A percentile compares a stretch with the other conserved stretches of the same genome.
phyloP scores from a whole-genome alignment of 2,329 filamentous ascomycete genomes.

The Colletotrichum phormii region DNA sequence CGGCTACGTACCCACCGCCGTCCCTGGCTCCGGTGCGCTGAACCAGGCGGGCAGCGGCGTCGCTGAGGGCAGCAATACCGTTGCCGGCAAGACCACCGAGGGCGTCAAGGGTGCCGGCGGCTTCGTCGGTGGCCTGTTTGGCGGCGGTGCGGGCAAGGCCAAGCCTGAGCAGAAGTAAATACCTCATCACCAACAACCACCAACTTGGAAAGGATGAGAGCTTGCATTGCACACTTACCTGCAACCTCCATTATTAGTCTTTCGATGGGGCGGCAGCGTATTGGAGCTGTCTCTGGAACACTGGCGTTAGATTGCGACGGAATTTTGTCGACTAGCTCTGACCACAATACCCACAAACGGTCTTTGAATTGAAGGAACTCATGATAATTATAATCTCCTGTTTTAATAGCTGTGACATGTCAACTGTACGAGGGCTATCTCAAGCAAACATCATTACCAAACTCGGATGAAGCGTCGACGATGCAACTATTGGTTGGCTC shows the following conservation, averaged over 20 bases:
- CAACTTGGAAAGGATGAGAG: neutral
- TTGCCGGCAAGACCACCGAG: conserved; percentile 41
- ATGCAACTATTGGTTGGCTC: neutral
- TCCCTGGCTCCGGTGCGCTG: conserved; percentile 44
- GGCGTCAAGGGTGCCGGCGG: conserved; percentile 46
- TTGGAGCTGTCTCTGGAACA: conserved; percentile 5
- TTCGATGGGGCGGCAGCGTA: neutral
- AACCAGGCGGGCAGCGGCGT: conserved; percentile 43
- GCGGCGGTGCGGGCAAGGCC: conserved; percentile 43
- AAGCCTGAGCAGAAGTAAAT: conserved; percentile 34
- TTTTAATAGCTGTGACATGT: neutral
- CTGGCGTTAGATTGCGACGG: neutral
- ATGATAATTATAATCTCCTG: neutral
- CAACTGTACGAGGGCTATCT: too few relatives aligned
- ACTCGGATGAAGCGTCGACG: neutral
- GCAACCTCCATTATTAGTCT: neutral
- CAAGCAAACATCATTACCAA: conserved; percentile 1
- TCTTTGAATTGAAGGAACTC: neutral
- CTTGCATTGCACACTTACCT: neutral
- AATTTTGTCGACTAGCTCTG: conserved; percentile 5
- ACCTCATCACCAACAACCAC: neutral
- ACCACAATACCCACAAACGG: conserved; percentile 25
- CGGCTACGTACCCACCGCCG: conserved; percentile 52
- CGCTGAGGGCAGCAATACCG: conserved; percentile 47
- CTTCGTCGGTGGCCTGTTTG: conserved; percentile 49